Evolutionary conservation across 306 rosid species (phyloP).

Genomic region (Begonia peltatifolia): DNA sequence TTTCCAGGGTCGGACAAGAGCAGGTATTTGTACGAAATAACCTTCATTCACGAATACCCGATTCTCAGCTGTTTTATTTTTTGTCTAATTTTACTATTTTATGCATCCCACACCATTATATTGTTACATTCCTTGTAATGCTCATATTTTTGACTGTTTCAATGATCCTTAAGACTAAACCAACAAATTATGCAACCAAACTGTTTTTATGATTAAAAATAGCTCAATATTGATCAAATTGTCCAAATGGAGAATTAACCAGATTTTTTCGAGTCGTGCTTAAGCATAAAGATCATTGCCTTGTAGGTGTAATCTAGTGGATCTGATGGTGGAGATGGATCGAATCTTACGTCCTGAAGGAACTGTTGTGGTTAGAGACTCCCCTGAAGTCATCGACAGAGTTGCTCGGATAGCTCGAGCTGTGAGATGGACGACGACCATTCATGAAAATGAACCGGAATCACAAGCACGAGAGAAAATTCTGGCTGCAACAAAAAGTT

Average conservation of each 20-base stretch:
- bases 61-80: slow-evolving; percentile 10
- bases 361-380: slow-evolving; percentile 64
- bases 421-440: slow-evolving; percentile 48
- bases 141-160: background rate
- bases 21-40: slow-evolving; percentile 32
- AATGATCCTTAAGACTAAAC: background rate
- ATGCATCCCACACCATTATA: too few species aligned
- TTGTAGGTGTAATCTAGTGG: slow-evolving; percentile 79
- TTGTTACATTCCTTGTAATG: background rate
- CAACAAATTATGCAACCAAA: too few species aligned
- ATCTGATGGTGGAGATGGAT: slow-evolving; percentile 89
- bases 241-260: too few species aligned
- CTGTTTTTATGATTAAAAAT: too few species aligned
- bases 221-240: too few species aligned
- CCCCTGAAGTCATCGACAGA: slow-evolving; percentile 61
- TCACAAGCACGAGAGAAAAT: slow-evolving; percentile 66
- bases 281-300: background rate
- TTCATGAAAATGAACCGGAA: slow-evolving; percentile 61
- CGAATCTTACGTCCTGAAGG: slow-evolving; percentile 90
- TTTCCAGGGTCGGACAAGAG: slow-evolving; percentile 47
- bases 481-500: slow-evolving; percentile 61
- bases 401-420: slow-evolving; percentile 63
- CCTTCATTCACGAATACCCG: slow-evolving; percentile 1
- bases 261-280: background rate
- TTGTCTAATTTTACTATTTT: background rate